phyloP scores from a whole-genome alignment of 805 yeast species.

The Scheffersomyces stipitis region DNA sequence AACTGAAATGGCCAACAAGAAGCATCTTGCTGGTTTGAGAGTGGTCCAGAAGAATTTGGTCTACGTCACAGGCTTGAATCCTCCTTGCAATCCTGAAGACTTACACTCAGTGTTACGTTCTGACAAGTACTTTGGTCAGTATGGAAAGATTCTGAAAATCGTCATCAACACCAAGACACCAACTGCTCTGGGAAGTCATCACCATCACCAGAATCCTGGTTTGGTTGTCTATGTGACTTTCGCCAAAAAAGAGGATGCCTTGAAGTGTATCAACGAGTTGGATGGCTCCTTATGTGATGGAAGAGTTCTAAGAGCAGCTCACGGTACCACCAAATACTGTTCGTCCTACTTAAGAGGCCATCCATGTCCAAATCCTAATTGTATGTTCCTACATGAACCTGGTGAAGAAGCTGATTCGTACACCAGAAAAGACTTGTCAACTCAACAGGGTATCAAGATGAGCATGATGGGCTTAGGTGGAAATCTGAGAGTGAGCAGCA shows the following conservation, averaged over 20 bases:
- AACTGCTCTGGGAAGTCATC: constrained; percentile 20
- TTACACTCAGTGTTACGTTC: constrained; percentile 78
- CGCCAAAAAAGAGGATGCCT: constrained; percentile 91
- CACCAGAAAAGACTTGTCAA: constrained; percentile 83
- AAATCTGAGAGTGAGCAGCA: constrained; percentile 13
- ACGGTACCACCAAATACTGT: constrained; percentile 98
- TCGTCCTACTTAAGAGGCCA: constrained; percentile 94
- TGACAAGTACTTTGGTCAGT: constrained; percentile 97
- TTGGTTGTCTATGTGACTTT: constrained; percentile 96
- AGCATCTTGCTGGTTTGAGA: constrained; percentile 93
- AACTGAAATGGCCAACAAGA: constrained; percentile 78
- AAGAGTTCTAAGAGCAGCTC: constrained; percentile 85
- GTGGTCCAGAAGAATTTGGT: constrained; percentile 98
- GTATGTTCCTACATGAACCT: constrained; percentile 98
- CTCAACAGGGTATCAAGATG: constrained; percentile 68
- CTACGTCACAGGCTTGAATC: constrained; percentile 92
- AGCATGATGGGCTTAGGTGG: constrained; percentile 38
- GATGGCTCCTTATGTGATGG: constrained; percentile 95
- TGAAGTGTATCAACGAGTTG: constrained; percentile 85
- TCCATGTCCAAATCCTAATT: constrained; percentile 96
- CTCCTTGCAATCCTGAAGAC: constrained; percentile 79
- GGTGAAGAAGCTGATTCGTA: constrained; percentile 99
- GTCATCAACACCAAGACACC: constrained; percentile 83
- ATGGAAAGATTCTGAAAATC: constrained; percentile 90
- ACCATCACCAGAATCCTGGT: constrained; percentile 62